A percentile compares a stretch with the other conserved stretches of the same genome.
phyloP scores from a whole-genome alignment of 495 filamentous ascomycete genomes.

The Talaromyces thailandensis region DNA sequence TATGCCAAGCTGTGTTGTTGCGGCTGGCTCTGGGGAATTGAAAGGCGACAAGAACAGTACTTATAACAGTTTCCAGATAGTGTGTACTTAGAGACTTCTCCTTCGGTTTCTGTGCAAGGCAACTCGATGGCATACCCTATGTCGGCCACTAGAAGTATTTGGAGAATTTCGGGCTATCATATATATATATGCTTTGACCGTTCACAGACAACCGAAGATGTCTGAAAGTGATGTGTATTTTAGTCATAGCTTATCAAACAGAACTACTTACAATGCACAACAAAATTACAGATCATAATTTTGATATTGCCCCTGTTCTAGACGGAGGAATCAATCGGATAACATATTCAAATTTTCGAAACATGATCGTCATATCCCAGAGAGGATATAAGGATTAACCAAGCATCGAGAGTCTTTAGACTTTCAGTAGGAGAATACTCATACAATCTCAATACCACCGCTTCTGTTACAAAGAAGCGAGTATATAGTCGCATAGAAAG shows the following conservation, averaged over 20 bases:
- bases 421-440: too few relatives aligned
- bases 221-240: not conserved
- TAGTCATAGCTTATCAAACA: not conserved
- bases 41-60: not conserved
- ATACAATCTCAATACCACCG: too few relatives aligned
- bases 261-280: not conserved
- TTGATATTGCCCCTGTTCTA: not conserved
- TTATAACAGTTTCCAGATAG: not conserved
- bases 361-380: too few relatives aligned
- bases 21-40: not conserved
- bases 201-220: not conserved
- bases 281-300: not conserved
- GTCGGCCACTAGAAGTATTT: not conserved
- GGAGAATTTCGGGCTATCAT: not conserved
- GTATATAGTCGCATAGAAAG: too few relatives aligned
- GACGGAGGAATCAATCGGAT: too few relatives aligned
- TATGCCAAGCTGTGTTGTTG: not conserved
- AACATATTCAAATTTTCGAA: too few relatives aligned
- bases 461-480: too few relatives aligned
- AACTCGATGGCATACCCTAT: not conserved
- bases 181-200: not conserved
- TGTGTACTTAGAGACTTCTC: not conserved
- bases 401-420: too few relatives aligned
- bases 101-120: not conserved
- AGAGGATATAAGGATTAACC: too few relatives aligned